Evolutionary conservation across 2,329 filamentous ascomycete genomes (phyloP).

Genomic region (Fusarium neocosmosporiellum): DNA sequence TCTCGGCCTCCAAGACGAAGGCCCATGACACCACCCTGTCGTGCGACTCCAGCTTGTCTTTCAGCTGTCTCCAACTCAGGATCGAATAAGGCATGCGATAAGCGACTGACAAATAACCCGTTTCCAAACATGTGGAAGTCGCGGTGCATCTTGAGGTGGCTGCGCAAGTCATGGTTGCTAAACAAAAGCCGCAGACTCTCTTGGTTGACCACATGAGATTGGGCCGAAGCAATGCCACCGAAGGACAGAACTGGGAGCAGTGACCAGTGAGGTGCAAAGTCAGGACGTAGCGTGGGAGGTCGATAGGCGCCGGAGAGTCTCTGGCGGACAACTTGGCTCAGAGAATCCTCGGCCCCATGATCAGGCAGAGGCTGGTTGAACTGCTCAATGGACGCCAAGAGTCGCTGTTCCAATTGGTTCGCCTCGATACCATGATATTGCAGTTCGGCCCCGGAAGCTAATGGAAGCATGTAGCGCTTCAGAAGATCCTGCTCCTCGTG

Average conservation of each 20-base stretch:
- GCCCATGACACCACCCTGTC: constrained; percentile 79
- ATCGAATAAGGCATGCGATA: constrained; percentile 87
- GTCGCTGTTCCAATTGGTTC: constrained; percentile 57
- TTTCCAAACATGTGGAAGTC: constrained; percentile 88
- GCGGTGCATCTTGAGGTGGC: constrained; percentile 79
- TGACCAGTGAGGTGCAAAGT: constrained; percentile 66
- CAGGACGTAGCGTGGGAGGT: constrained; percentile 32
- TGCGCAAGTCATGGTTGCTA: constrained; percentile 74
- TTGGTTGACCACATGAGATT: constrained; percentile 81
- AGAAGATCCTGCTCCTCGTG: not conserved
- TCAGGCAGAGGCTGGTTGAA: constrained; percentile 50
- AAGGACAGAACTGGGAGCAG: constrained; percentile 78
- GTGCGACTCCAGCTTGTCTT: constrained; percentile 74
- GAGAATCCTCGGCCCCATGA: constrained; percentile 45
- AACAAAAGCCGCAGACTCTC: constrained; percentile 83
- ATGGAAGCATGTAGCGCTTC: not conserved
- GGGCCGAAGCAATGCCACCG: constrained; percentile 76
- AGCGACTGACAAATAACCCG: constrained; percentile 81
- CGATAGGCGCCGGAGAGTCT: constrained; percentile 49
- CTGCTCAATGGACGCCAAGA: constrained; percentile 63
- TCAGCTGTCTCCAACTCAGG: constrained; percentile 84
- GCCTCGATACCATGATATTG: constrained; percentile 63
- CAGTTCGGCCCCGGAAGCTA: constrained; percentile 37
- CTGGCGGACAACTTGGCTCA: constrained; percentile 55
- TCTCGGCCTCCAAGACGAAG: constrained; percentile 83